Evolutionary conservation across 2,329 filamentous ascomycete species (phyloP), one percentile per base, ranked within the genome.

Genomic region (Phialophora macrospora): DNA sequence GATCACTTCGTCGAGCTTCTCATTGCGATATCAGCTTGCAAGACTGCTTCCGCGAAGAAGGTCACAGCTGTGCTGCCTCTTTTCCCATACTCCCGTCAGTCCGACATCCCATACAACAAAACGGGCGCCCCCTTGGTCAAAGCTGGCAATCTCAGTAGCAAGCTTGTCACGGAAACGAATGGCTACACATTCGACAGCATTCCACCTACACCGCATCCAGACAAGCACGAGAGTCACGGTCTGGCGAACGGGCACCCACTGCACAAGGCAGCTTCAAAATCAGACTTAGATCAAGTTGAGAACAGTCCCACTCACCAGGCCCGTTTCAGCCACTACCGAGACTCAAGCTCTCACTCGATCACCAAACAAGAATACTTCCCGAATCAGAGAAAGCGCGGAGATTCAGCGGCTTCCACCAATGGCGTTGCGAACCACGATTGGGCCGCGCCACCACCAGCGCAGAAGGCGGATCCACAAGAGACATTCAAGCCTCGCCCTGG

Each of bases 11-110:
- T 99, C 82, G 95, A 99, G 77, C 88, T 98, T 57, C 91, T 96
- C 78, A 97, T 98, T 81, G 97, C 95, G 81, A 94, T 98, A 73
- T 96, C 92, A n/a, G 95, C 95, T 68, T 98, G 95, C 87, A 96
- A 97, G 81, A 90, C 91, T 12, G 93, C 93, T 73, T 97, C 93
- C 48, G 95, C 95, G 32, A 92, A 91, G 78, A 87, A 92, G 73
- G 93, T 99, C 74, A 98, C 94, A 49, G 95, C 92, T 61, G 93
- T 99, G 55, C 87, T 97, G 55, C 95, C 95, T 46, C 85, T 98
- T 62, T 99, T 99, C 80, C 95, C 95, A 0, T 99, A 99, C 82
- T 97, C 93, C 66, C 87, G 95, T 74, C 95, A 99, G 78, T 94
- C 92, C 71, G 95, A 99, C 76, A 88, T 97, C 67, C 95, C 95